These are phyloP conservation scores for Butyriboletus appendiculatus DNA, from an alignment of 1,284 basidiomycete genomes.

Conservation along the genomic window DNA sequence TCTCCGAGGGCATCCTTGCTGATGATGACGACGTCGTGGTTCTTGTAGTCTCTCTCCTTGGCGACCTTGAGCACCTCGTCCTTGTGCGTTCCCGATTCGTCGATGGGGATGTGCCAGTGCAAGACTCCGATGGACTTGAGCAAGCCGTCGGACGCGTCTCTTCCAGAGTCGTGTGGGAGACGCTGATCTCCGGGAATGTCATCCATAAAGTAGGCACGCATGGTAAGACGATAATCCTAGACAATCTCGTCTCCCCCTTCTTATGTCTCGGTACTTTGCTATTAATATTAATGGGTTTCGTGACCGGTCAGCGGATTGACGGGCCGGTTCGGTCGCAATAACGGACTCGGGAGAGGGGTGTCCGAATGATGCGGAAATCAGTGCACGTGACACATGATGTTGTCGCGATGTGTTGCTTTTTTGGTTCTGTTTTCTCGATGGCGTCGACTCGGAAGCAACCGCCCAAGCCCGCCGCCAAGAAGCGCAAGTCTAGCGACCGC, in stretches of 20 bases:
- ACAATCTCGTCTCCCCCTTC: not conserved
- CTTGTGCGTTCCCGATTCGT: constrained; percentile 51
- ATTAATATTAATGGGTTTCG: not conserved
- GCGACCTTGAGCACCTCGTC: constrained; percentile 61
- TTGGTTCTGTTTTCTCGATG: constrained; percentile 10
- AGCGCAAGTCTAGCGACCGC: constrained; percentile 41
- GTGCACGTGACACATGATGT: constrained; percentile 24
- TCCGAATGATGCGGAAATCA: constrained; percentile 17
- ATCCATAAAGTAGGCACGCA: constrained; percentile 83
- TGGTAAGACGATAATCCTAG: constrained; percentile 27
- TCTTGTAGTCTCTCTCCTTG: constrained; percentile 69
- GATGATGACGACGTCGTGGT: constrained; percentile 73
- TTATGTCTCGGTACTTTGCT: not conserved
- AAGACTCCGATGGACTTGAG: constrained; percentile 61
- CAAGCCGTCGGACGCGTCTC: constrained; percentile 47
- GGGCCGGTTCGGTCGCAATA: not conserved
- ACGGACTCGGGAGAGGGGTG: not conserved
- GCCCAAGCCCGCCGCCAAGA: constrained; percentile 30
- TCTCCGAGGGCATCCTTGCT: constrained; percentile 77
- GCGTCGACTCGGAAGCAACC: constrained; percentile 11
- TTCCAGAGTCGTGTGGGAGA: constrained; percentile 67
- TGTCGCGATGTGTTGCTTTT: constrained; percentile 13
- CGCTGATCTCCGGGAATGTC: constrained; percentile 75
- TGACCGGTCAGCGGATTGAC: not conserved
- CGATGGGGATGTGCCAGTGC: constrained; percentile 61